phyloP scores from a whole-genome alignment of 495 filamentous ascomycete genomes.

The Alectoria sarmentosa region DNA sequence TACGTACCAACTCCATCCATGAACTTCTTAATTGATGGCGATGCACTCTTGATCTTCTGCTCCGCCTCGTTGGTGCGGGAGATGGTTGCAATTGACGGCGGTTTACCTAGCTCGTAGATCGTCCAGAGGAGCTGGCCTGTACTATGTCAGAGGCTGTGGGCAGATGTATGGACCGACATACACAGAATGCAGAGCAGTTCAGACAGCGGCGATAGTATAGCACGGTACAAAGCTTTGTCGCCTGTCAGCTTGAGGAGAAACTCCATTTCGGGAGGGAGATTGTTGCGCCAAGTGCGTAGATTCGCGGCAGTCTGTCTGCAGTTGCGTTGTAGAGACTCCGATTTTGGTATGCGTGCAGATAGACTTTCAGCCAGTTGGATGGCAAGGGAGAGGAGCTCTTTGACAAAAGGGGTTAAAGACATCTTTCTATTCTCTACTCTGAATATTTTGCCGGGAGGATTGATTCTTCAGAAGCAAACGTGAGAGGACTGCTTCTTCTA shows the following conservation, averaged over 20 bases:
- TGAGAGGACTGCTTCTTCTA: background rate
- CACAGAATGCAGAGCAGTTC: background rate
- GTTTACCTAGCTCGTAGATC: background rate
- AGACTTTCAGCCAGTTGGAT: background rate
- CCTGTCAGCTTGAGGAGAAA: background rate
- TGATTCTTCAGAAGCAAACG: background rate
- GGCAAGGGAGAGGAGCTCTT: background rate
- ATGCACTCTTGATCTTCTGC: background rate
- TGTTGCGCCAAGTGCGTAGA: background rate
- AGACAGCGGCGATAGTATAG: background rate
- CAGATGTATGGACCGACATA: background rate
- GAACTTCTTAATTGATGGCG: background rate
- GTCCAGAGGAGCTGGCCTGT: constrained; percentile 2
- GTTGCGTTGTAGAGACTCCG: background rate
- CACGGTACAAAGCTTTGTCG: background rate
- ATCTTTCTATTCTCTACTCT: background rate
- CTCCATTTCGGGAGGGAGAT: background rate
- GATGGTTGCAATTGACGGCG: background rate
- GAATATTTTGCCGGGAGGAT: background rate
- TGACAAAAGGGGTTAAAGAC: background rate
- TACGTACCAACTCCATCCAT: too few species aligned
- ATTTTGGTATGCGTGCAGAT: constrained; percentile 2
- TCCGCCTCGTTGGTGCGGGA: background rate
- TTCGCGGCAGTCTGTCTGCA: background rate
- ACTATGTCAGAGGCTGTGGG: background rate